Conservation (phyloP, 148 eudicot species). For the Camellia granthamiana region DNA sequence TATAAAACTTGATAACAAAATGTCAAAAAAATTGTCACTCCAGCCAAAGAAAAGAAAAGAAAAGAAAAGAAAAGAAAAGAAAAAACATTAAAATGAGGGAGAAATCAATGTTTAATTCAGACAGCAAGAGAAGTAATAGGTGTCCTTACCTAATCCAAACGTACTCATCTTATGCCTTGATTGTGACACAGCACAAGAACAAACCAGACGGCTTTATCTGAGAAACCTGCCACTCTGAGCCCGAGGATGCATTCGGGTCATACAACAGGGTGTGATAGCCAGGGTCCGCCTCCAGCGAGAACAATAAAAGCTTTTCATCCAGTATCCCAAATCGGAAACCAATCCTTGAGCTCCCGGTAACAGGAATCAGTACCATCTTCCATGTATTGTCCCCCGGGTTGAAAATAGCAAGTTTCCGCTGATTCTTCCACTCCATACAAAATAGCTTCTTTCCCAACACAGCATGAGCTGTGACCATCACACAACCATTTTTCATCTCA, state of each 20-base stretch:
- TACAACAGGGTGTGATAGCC: slow-evolving; percentile 59
- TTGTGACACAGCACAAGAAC: slow-evolving; percentile 78
- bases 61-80: too few relatives aligned
- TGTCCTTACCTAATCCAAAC: too few relatives aligned
- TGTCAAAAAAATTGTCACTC: too few relatives aligned
- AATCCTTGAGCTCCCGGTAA: slow-evolving; percentile 74
- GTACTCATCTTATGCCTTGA: slow-evolving; percentile 38
- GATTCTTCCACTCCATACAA: slow-evolving; percentile 90
- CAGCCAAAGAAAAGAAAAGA: too few relatives aligned
- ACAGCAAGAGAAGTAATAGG: too few relatives aligned
- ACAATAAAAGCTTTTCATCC: slow-evolving; percentile 66
- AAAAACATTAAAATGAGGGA: too few relatives aligned
- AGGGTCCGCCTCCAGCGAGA: slow-evolving; percentile 53
- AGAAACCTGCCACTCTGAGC: slow-evolving; percentile 69
- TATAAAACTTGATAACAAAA: too few relatives aligned
- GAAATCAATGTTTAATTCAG: too few relatives aligned
- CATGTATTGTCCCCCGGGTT: slow-evolving; percentile 62
- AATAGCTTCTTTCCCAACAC: slow-evolving; percentile 65
- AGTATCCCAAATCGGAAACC: slow-evolving; percentile 74
- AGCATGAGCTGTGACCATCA: slow-evolving; percentile 93
- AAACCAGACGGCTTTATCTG: slow-evolving; percentile 72
- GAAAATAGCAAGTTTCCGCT: slow-evolving; percentile 62
- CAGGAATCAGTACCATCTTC: slow-evolving; percentile 70
- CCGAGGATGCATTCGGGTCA: slow-evolving; percentile 64
- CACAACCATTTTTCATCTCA: slow-evolving; percentile 90